These are phyloP conservation scores for Capsella rubella DNA, from an alignment of 441 rosid genomes.

Conservation along the genomic window DNA sequence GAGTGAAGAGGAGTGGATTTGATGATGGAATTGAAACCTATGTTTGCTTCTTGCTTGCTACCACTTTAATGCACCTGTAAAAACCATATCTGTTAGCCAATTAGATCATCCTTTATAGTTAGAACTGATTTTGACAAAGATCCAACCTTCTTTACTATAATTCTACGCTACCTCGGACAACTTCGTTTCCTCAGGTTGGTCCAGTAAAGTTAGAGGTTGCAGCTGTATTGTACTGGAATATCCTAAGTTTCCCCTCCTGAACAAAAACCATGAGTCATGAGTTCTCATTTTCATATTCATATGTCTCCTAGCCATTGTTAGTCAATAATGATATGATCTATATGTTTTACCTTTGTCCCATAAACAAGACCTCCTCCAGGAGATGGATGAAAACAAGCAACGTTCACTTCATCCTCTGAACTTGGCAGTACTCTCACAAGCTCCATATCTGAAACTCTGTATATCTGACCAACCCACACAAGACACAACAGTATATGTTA, in stretches of 20 bases:
- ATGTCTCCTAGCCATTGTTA: not conserved
- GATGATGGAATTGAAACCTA: not conserved
- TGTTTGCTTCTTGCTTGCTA: not conserved
- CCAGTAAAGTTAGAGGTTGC: conserved; percentile 20
- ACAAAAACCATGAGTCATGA: not conserved
- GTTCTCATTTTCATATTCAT: conserved; percentile 20
- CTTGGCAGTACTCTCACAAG: conserved; percentile 93
- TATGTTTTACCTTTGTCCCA: conserved; percentile 74
- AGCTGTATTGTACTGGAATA: conserved; percentile 33
- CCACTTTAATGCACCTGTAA: not conserved
- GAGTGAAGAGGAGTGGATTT: not conserved
- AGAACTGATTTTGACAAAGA: not conserved
- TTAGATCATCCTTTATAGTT: not conserved
- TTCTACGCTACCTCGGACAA: conserved; percentile 13
- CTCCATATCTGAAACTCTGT: conserved; percentile 95
- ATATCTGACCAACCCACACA: conserved; percentile 58
- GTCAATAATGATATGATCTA: not conserved
- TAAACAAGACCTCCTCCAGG: conserved; percentile 93
- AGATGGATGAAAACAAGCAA: conserved; percentile 88
- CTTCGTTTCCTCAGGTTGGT: conserved; percentile 30
- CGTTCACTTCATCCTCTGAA: conserved; percentile 94
- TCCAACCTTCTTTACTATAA: conserved; percentile 1
- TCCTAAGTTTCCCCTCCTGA: conserved; percentile 61
- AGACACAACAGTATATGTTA: not conserved
- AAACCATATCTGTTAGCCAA: not conserved